Evolutionary conservation across 306 rosid genomes (phyloP).

Genomic region (Ormosia semicastrata): DNA sequence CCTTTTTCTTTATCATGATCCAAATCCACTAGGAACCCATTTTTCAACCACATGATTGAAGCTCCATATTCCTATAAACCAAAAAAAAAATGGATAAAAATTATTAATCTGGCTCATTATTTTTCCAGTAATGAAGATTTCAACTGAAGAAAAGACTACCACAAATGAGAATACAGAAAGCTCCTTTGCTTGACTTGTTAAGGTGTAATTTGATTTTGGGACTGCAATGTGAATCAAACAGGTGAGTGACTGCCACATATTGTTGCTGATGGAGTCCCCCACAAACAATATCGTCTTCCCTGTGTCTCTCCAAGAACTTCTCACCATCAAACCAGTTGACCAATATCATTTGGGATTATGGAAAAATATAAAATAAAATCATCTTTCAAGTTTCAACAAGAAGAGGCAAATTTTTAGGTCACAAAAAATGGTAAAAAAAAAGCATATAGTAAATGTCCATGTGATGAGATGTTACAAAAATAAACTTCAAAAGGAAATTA

Average conservation of each 20-base stretch:
- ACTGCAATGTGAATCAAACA: slow-evolving; percentile 55
- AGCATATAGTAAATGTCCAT: too few relatives aligned
- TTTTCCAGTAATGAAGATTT: background rate
- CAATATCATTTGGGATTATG: background rate
- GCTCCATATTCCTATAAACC: slow-evolving; percentile 44
- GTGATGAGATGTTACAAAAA: background rate
- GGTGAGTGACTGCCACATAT: slow-evolving; percentile 70
- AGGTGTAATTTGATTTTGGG: slow-evolving; percentile 42
- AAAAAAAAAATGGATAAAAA: background rate
- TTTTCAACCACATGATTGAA: slow-evolving; percentile 51
- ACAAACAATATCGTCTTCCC: slow-evolving; percentile 69
- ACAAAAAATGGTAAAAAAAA: background rate
- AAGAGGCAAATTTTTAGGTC: background rate
- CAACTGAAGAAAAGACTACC: slow-evolving; percentile 17
- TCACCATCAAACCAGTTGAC: slow-evolving; percentile 47
- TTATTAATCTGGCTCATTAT: background rate
- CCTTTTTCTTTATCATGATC: slow-evolving; percentile 43
- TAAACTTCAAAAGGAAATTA: background rate
- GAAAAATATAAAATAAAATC: too few relatives aligned
- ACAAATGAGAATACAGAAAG: slow-evolving; percentile 41
- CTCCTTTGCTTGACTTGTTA: background rate
- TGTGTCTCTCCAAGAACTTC: slow-evolving; percentile 50
- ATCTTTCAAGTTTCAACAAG: background rate
- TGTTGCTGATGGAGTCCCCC: slow-evolving; percentile 68
- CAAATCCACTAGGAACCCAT: slow-evolving; percentile 68